Evolutionary conservation across 2,329 filamentous ascomycete species (phyloP).

Genomic region (Aulographum hederae): DNA sequence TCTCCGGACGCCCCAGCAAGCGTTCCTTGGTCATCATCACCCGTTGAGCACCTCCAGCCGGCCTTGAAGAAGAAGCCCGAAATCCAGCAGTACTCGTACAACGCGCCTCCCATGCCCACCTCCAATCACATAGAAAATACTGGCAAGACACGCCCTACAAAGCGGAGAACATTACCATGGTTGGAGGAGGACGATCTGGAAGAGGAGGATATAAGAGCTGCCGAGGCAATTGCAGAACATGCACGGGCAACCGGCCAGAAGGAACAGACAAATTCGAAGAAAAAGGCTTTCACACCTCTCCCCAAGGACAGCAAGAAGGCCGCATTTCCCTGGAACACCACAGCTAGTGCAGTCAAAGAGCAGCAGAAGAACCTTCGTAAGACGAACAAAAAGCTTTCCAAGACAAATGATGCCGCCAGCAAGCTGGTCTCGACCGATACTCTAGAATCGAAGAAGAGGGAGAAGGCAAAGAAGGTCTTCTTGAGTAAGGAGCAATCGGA

Average conservation of each 20-base stretch:
- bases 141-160: conserved; percentile 22
- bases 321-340: conserved; percentile 49
- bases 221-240: conserved; percentile 6
- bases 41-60: conserved; percentile 14
- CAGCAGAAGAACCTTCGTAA: conserved; percentile 57
- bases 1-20: too few species aligned
- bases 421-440: conserved; percentile 21
- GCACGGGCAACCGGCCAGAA: too few species aligned
- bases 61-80: conserved; percentile 4
- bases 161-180: conserved; percentile 51
- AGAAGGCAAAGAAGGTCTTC: conserved; percentile 38
- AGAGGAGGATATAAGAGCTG: conserved; percentile 9
- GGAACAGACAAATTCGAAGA: conserved; percentile 4
- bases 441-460: conserved; percentile 22
- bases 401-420: conserved; percentile 17
- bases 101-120: background rate
- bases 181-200: conserved; percentile 19
- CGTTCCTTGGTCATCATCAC: conserved; percentile 64
- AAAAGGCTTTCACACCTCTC: conserved; percentile 22
- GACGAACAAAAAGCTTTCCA: conserved; percentile 26
- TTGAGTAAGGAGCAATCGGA: conserved; percentile 75
- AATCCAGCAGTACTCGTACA: conserved; percentile 6
- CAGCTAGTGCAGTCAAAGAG: conserved; percentile 56
- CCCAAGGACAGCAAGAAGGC: conserved; percentile 20
- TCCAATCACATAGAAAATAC: background rate